Base-by-base conservation (phyloP, 2,329 filamentous ascomycete species). In the Myriosclerotinia scirpicola region DNA sequence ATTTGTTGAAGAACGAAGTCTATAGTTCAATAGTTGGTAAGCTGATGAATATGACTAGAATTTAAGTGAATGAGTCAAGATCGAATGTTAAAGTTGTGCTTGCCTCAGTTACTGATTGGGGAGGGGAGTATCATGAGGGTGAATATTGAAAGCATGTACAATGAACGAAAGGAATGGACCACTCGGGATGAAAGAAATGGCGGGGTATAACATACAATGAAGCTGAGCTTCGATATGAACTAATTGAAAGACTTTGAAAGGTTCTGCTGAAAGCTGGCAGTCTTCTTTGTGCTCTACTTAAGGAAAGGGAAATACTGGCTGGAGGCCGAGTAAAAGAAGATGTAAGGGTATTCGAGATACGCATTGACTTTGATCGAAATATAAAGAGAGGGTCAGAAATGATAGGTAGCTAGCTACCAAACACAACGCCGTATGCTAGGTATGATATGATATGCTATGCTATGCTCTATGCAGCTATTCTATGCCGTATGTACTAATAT, bases 321-420 rank as follows among this genome's bases (percentile, higher is more conserved):
- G 71, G 65, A 38, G 74, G 73, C 40, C 74, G 74, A 54, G 67
- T 65, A 54, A 70, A 67, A 54, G 65, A 62, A 46, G 68, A 69
- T 53, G 72, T 64, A 69, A 73, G 62, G 61, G 69, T 71, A 59
- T 68, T 72, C 48, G 72, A 67, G 69, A 72, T 65, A 73, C 73
- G 74, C 74, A 76, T 76, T 72, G 72, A 68, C 68, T 56, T 30
- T 14, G 48, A 34, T 34, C 30, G 4, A 34, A 38, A 69, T 26
- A 50, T 26, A 46, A 56, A 67, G 20, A 3, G n/a, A 60, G 55
- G 52, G 26, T 50, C 30, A 53, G 38, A 53, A 54, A 15, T 48
- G 30, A 26, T 22, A 54, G 52, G 52, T 30, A 54, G 30, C 30
- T 30, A 54, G 30, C 30, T 34, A 34, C 30, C 30, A 34, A n/a